These are phyloP conservation scores for Lotus japonicus DNA, from an alignment of 306 rosid species.

Conservation along the genomic window DNA sequence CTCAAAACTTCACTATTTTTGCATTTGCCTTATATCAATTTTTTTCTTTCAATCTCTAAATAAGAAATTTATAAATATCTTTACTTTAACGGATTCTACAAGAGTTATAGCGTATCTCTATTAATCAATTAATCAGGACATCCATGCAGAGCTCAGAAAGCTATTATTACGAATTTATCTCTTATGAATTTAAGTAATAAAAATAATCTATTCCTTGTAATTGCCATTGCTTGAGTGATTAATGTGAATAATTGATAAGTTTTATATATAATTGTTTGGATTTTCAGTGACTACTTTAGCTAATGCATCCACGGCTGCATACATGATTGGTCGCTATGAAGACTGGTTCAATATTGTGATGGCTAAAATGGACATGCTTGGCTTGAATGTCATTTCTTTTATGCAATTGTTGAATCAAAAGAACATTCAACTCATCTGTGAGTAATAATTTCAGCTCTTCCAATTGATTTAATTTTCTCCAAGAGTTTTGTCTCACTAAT, in stretches of 20 bases:
- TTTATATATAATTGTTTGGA: background rate
- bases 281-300: slow-evolving; percentile 32
- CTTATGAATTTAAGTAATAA: background rate
- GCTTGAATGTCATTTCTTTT: slow-evolving; percentile 15
- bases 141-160: no score
- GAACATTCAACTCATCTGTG: slow-evolving; percentile 37
- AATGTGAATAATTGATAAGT: background rate
- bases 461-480: background rate
- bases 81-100: no score
- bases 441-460: background rate
- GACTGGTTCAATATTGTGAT: slow-evolving; percentile 28
- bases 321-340: slow-evolving; percentile 25
- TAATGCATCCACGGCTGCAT: slow-evolving; percentile 30
- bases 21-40: no score
- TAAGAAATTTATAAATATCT: no score
- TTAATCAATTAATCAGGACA: no score
- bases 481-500: background rate
- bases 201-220: no score
- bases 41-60: no score
- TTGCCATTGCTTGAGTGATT: background rate
- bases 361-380: slow-evolving; percentile 32
- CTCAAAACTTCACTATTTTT: no score
- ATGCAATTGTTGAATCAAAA: slow-evolving; percentile 5
- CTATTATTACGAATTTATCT: no score
- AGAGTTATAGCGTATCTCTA: no score